Percentiles rank a stretch among this genome's conserved stretches.
Conservation (phyloP, 257 asterid genomes). For the Salvia hispanica region DNA sequence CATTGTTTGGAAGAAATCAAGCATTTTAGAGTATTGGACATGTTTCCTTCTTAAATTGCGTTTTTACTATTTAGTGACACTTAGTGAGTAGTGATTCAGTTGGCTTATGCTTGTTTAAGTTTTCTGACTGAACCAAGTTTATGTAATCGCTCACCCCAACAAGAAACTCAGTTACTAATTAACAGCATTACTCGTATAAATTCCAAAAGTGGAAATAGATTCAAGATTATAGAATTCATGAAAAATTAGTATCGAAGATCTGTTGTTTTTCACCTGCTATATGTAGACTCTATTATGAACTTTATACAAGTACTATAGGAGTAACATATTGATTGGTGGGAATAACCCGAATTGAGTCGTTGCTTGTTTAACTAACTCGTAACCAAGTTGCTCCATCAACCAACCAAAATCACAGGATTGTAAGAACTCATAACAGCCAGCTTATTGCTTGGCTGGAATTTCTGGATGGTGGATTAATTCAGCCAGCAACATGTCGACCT, state of each 20-base stretch:
- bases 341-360: background rate
- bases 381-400: background rate
- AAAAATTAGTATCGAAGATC: background rate
- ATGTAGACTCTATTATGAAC: background rate
- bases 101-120: slow-evolving; percentile 12
- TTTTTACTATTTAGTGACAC: background rate
- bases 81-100: background rate
- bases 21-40: background rate
- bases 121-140: background rate
- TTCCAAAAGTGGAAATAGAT: background rate
- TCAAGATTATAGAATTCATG: background rate
- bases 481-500: background rate
- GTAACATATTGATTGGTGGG: background rate
- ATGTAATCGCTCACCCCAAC: no score
- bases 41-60: background rate
- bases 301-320: background rate
- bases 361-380: background rate
- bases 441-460: slow-evolving; percentile 11
- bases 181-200: slow-evolving; percentile 11
- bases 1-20: background rate
- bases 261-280: slow-evolving; percentile 1
- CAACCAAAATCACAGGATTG: background rate
- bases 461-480: background rate
- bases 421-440: background rate
- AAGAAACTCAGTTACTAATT: background rate